Evolutionary conservation across 768 basidiomycete species (phyloP).

Genomic region (Psilocybe cubensis): DNA sequence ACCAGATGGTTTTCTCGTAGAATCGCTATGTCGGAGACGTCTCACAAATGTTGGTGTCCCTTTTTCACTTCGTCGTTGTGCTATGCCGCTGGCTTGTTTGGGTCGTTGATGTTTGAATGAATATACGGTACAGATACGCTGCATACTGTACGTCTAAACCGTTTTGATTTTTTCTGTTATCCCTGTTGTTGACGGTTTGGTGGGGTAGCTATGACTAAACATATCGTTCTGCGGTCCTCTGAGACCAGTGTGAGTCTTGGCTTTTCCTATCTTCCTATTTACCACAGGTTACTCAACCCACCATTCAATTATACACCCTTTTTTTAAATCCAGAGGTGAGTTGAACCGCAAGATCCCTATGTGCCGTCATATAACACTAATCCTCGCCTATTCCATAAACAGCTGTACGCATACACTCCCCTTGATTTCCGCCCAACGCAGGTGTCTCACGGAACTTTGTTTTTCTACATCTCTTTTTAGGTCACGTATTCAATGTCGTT

Average conservation of each 20-base stretch:
- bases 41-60: constrained; percentile 9
- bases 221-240: neutral
- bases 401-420: neutral
- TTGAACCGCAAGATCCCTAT: neutral
- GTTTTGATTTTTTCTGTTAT: neutral
- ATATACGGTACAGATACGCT: constrained; percentile 5
- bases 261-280: neutral
- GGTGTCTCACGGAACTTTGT: neutral
- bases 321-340: neutral
- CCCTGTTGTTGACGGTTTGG: neutral
- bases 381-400: neutral
- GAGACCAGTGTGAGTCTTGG: neutral
- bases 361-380: neutral
- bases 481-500: neutral
- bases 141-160: constrained; percentile 6
- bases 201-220: neutral
- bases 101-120: too few relatives aligned
- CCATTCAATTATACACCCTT: neutral
- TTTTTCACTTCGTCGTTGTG: too few relatives aligned
- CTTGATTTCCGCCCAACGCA: neutral
- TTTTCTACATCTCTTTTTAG: neutral
- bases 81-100: too few relatives aligned
- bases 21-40: constrained; percentile 14
- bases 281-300: neutral
- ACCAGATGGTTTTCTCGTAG: neutral